Evolutionary conservation across 306 rosid genomes (phyloP).

Genomic region (Vigna unguiculata): DNA sequence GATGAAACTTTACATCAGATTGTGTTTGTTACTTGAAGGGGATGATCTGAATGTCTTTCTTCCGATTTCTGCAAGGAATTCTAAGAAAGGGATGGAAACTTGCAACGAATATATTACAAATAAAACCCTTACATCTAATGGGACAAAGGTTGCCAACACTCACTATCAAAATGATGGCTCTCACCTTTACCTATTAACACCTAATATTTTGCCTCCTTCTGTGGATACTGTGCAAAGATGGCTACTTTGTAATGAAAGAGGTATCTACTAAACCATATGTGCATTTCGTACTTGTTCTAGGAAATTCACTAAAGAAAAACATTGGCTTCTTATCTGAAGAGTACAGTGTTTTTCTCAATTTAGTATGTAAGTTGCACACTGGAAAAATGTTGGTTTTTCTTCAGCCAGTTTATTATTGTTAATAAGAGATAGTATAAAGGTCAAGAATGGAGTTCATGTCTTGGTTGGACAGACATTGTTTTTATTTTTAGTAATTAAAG

Average conservation of each 20-base stretch:
- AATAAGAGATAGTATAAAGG: constrained; percentile 26
- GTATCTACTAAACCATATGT: constrained; percentile 48
- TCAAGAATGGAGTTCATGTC: constrained; percentile 17
- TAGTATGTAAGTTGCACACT: constrained; percentile 23
- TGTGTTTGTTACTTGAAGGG: constrained; percentile 56
- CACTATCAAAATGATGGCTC: constrained; percentile 89
- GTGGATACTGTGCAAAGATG: constrained; percentile 64
- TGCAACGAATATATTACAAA: constrained; percentile 42
- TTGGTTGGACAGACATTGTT: constrained; percentile 9
- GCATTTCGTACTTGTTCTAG: constrained; percentile 33
- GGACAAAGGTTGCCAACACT: constrained; percentile 58
- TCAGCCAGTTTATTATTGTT: constrained; percentile 45
- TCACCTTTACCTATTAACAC: constrained; percentile 67
- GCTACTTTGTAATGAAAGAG: constrained; percentile 66
- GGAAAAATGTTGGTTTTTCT: constrained; percentile 44
- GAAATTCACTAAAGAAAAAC: constrained; percentile 38
- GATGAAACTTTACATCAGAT: constrained; percentile 46
- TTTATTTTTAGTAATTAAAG: constrained; percentile 30
- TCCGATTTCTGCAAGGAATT: constrained; percentile 58
- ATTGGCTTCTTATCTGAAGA: constrained; percentile 42
- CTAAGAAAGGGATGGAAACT: constrained; percentile 48
- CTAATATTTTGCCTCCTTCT: constrained; percentile 79
- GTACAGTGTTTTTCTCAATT: constrained; percentile 29
- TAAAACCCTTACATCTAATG: constrained; percentile 46
- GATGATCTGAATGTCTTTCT: constrained; percentile 60